A percentile compares a stretch with the other conserved stretches of the same genome.
These are phyloP conservation scores for Dendrobium huoshanense DNA, from an alignment of 106 monocot genomes.

Conservation along the genomic window DNA sequence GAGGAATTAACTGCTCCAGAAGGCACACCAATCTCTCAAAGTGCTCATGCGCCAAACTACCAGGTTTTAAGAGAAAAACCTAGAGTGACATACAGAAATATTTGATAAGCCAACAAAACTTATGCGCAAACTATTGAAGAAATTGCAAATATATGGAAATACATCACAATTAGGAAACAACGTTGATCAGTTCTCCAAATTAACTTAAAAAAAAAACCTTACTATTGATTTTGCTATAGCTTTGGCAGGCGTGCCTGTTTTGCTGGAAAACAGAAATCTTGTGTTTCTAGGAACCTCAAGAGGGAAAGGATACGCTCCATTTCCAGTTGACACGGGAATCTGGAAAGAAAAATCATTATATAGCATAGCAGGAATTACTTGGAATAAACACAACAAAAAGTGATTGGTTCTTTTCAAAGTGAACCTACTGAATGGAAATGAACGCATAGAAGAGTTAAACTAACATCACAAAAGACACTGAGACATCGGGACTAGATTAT, in stretches of 20 bases:
- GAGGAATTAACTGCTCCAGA: conserved; percentile 75
- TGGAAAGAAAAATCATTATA: conserved; percentile 19
- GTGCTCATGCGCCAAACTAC: conserved; percentile 51
- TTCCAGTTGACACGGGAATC: conserved; percentile 85
- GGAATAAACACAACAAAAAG: not conserved
- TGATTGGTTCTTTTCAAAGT: not conserved
- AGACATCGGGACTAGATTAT: not conserved
- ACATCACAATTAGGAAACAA: not conserved
- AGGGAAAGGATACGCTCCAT: conserved; percentile 73
- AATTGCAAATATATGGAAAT: not conserved
- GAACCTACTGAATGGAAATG: not conserved
- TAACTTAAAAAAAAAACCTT: conserved; percentile 20
- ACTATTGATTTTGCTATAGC: conserved; percentile 89
- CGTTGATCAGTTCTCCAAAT: not conserved
- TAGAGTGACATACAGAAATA: conserved; percentile 24
- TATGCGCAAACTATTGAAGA: not conserved
- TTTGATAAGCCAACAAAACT: not conserved
- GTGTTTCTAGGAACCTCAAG: conserved; percentile 71
- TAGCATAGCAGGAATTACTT: not conserved
- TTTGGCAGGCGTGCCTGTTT: conserved; percentile 60
- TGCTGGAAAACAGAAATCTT: conserved; percentile 81
- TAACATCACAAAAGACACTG: not conserved
- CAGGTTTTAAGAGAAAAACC: conserved; percentile 87
- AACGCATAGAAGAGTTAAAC: not conserved
- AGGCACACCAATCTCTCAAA: conserved; percentile 78